Conservation (phyloP, 2,329 filamentous ascomycete genomes). For the Gremmenia infestans region DNA sequence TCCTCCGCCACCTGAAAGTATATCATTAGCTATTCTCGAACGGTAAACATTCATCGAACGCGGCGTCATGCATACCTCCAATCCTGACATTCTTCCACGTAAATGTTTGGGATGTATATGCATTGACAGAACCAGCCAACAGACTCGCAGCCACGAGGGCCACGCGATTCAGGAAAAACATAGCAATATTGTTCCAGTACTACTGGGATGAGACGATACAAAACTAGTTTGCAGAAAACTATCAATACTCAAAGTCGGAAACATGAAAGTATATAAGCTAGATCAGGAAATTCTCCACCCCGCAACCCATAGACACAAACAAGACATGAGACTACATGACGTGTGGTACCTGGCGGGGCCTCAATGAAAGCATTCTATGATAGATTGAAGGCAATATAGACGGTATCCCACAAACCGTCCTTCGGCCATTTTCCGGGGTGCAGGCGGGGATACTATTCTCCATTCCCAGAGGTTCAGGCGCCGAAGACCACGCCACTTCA, state of each 20-base stretch:
- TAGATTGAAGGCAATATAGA: conserved; percentile 5
- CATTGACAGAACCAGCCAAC: conserved; percentile 10
- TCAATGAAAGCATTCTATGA: not conserved
- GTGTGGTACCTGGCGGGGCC: not conserved
- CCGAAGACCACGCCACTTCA: not conserved
- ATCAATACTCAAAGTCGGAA: too few relatives aligned
- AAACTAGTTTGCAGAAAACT: not conserved
- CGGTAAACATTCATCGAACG: not conserved
- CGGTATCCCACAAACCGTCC: conserved; percentile 6
- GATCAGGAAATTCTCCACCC: too few relatives aligned
- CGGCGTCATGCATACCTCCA: conserved; percentile 33
- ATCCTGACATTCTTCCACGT: conserved; percentile 45
- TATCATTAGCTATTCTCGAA: not conserved
- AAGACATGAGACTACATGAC: conserved; percentile 1
- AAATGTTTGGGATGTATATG: conserved; percentile 17
- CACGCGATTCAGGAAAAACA: conserved; percentile 7
- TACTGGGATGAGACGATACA: not conserved
- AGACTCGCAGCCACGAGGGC: conserved; percentile 12
- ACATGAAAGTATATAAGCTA: too few relatives aligned
- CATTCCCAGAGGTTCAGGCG: not conserved
- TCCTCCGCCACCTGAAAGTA: conserved; percentile 42
- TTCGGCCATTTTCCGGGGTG: conserved; percentile 5
- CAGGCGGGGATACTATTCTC: conserved; percentile 8
- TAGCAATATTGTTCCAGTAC: not conserved
- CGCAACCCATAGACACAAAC: not conserved